phyloP scores from a whole-genome alignment of 164 flowering plant species.

The Buxus sempervirens region DNA sequence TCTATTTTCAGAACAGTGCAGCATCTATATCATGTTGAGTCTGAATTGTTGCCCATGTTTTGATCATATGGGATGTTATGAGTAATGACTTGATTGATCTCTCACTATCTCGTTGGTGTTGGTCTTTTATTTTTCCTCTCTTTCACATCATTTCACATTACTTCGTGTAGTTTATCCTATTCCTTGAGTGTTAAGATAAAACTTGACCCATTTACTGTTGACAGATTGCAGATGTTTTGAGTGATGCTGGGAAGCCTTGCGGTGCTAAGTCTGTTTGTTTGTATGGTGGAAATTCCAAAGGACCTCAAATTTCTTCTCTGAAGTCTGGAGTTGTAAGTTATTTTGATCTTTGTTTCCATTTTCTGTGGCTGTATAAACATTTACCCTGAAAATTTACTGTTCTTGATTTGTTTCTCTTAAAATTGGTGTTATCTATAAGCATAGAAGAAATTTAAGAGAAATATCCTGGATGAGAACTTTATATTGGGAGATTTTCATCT shows the following conservation, averaged over 20 bases:
- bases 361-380: not conserved
- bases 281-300: slow-evolving; percentile 94
- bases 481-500: too few species aligned
- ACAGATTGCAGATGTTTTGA: slow-evolving; percentile 81
- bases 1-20: too few species aligned
- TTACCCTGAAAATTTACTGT: not conserved
- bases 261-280: slow-evolving; percentile 70
- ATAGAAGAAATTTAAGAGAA: too few species aligned
- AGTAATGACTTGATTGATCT: slow-evolving; percentile 13
- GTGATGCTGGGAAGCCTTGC: slow-evolving; percentile 77
- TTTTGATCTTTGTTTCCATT: slow-evolving; percentile 10
- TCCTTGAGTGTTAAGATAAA: not conserved
- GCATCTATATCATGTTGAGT: too few species aligned
- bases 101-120: not conserved
- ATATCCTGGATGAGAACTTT: too few species aligned
- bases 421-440: too few species aligned
- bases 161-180: not conserved
- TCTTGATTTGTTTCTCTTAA: too few species aligned
- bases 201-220: slow-evolving; percentile 10
- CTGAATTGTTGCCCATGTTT: too few species aligned
- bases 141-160: too few species aligned
- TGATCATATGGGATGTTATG: too few species aligned
- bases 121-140: too few species aligned
- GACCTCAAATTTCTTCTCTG: slow-evolving; percentile 73
- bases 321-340: slow-evolving; percentile 83